A percentile compares a stretch with the other conserved stretches of the same genome.
These are phyloP conservation scores for Purpureocillium takamizusanense DNA, from an alignment of 2,329 filamentous ascomycete species.

Conservation along the genomic window DNA sequence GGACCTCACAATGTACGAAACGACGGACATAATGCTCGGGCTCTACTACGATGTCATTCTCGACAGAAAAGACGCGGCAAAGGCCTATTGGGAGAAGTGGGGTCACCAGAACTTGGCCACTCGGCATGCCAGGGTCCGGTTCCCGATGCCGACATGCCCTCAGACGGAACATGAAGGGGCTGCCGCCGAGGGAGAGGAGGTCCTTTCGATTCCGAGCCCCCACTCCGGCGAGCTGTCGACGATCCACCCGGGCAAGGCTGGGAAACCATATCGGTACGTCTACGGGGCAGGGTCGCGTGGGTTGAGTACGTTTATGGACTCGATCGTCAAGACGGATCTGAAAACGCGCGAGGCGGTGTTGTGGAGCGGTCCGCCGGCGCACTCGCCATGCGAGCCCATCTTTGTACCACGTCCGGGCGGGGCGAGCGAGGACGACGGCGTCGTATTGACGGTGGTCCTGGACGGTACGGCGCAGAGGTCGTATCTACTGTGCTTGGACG, in stretches of 20 bases:
- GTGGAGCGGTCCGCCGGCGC: conserved; percentile 49
- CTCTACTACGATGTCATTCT: conserved; percentile 65
- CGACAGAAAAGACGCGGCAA: conserved; percentile 36
- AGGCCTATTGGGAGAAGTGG: conserved; percentile 31
- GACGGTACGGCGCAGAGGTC: conserved; percentile 50
- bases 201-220: conserved; percentile 39
- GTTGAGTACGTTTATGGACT: conserved; percentile 51
- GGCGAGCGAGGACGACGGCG: conserved; percentile 51
- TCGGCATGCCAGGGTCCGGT: conserved; percentile 33
- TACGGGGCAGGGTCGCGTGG: conserved; percentile 50
- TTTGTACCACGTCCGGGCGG: conserved; percentile 44
- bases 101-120: conserved; percentile 25
- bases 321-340: conserved; percentile 57
- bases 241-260: conserved; percentile 50
- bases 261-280: conserved; percentile 47
- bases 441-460: conserved; percentile 53
- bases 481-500: conserved; percentile 58
- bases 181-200: conserved; percentile 17
- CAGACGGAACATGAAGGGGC: conserved; percentile 7
- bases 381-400: conserved; percentile 62
- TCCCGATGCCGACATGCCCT: conserved; percentile 21
- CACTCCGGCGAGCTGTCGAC: conserved; percentile 55
- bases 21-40: conserved; percentile 52
- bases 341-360: conserved; percentile 37
- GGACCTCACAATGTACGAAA: conserved; percentile 57